These are phyloP conservation scores for Aspergillus homomorphus DNA, from an alignment of 495 filamentous ascomycete genomes.

Conservation along the genomic window DNA sequence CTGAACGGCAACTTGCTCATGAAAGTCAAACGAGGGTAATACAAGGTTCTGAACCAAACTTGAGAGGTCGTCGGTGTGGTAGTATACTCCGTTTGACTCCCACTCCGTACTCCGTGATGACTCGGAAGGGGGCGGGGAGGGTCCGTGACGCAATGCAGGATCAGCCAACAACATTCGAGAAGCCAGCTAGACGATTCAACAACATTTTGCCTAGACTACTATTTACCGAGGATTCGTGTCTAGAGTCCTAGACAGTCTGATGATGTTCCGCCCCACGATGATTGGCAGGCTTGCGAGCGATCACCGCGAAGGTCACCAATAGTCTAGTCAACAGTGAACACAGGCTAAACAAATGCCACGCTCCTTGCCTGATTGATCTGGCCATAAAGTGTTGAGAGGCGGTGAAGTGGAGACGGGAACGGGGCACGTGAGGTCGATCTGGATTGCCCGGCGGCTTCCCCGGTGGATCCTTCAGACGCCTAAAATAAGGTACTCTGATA, in stretches of 20 bases:
- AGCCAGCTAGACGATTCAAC: slow-evolving; percentile 3
- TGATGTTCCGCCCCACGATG: background rate
- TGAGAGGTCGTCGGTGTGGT: background rate
- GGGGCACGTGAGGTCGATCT: slow-evolving; percentile 13
- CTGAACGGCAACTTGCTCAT: background rate
- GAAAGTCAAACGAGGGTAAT: background rate
- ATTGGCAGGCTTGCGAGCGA: slow-evolving; percentile 1
- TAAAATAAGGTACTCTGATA: slow-evolving; percentile 10
- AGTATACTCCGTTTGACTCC: background rate
- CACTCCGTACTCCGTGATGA: slow-evolving; percentile 2
- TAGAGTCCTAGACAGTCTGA: background rate
- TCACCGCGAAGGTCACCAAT: background rate
- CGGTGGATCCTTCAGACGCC: background rate
- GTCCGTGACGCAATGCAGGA: slow-evolving; percentile 4
- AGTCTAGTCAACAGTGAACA: background rate
- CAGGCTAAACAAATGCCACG: background rate
- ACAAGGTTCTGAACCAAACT: background rate
- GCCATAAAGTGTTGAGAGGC: slow-evolving; percentile 16
- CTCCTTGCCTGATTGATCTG: background rate
- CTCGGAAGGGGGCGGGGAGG: background rate
- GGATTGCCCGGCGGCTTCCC: slow-evolving; percentile 7
- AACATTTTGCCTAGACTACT: background rate
- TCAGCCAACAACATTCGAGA: slow-evolving; percentile 6
- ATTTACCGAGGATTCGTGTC: slow-evolving; percentile 3
- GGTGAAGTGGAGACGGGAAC: slow-evolving; percentile 10